Percentiles rank a stretch among this genome's conserved stretches.
phyloP scores from a whole-genome alignment of 164 flowering plant species.

The Cinnamomum micranthum region DNA sequence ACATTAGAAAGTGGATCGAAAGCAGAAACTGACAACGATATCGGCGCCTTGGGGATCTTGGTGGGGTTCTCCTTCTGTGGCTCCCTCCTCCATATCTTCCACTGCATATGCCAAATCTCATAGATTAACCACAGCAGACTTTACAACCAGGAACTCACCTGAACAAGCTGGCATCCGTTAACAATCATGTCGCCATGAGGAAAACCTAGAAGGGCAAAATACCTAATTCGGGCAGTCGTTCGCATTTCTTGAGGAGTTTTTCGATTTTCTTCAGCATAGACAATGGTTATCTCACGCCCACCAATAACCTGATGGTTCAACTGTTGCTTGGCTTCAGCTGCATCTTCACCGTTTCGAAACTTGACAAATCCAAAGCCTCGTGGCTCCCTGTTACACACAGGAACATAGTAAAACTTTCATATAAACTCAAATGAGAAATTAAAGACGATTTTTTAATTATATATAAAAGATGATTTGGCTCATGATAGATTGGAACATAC shows the following conservation, averaged over 20 bases:
- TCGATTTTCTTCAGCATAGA: slow-evolving; percentile 92
- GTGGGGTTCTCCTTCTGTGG: slow-evolving; percentile 52
- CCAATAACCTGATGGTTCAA: slow-evolving; percentile 74
- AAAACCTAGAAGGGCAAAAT: not conserved
- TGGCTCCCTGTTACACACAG: slow-evolving; percentile 60
- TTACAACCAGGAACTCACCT: not conserved
- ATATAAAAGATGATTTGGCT: too few relatives aligned
- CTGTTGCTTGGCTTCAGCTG: slow-evolving; percentile 80
- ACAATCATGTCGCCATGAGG: not conserved
- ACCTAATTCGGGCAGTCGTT: slow-evolving; percentile 51
- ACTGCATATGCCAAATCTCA: slow-evolving; percentile 26
- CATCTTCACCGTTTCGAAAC: slow-evolving; percentile 80
- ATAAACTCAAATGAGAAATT: too few relatives aligned
- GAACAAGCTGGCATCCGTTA: not conserved
- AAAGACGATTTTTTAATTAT: too few relatives aligned
- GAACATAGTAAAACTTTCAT: not conserved
- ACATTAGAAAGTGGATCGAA: not conserved
- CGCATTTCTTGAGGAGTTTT: slow-evolving; percentile 96
- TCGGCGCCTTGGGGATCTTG: slow-evolving; percentile 71
- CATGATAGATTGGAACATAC: slow-evolving; percentile 28
- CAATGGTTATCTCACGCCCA: slow-evolving; percentile 88
- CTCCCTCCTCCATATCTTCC: slow-evolving; percentile 51
- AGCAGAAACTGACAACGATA: slow-evolving; percentile 62
- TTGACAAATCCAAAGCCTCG: slow-evolving; percentile 98
- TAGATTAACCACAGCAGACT: not conserved